A percentile compares a stretch with the other conserved stretches of the same genome.
phyloP scores from a whole-genome alignment of 1,139 yeast species.

The Kluyveromyces sp. region DNA sequence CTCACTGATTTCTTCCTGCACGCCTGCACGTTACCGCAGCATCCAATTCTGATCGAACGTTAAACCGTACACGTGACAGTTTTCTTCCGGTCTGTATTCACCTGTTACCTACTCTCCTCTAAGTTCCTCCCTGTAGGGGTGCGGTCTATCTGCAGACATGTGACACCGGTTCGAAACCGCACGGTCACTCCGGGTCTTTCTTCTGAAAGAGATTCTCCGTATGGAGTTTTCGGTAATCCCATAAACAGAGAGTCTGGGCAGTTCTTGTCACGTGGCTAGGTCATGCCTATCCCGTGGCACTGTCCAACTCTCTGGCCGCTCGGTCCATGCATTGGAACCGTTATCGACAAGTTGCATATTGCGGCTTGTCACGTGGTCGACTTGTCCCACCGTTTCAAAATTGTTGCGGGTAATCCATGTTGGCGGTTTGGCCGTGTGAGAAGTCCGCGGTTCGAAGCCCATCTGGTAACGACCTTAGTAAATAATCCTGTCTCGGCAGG shows the following conservation, averaged over 20 bases:
- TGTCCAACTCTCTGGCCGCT: not conserved
- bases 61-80: not conserved
- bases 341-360: not conserved
- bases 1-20: too few relatives aligned
- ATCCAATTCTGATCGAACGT: too few relatives aligned
- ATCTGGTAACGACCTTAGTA: conserved; percentile 4
- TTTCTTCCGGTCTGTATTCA: not conserved
- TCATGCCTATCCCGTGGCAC: not conserved
- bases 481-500: not conserved
- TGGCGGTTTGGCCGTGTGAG: conserved; percentile 4
- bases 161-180: conserved; percentile 9
- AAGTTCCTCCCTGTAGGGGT: not conserved
- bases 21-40: too few relatives aligned
- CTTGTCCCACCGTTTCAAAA: conserved; percentile 8
- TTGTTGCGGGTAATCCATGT: conserved; percentile 6
- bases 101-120: not conserved
- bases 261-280: not conserved
- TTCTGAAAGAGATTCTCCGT: not conserved
- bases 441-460: conserved; percentile 2
- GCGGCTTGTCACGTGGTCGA: conserved; percentile 6
- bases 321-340: conserved; percentile 1
- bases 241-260: not conserved
- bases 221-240: not conserved
- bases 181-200: conserved; percentile 4
- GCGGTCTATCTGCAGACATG: not conserved